Percentiles rank a stretch among this genome's conserved stretches.
Conservation (phyloP, 2,329 filamentous ascomycete species). For the Stemphylium beticola region DNA sequence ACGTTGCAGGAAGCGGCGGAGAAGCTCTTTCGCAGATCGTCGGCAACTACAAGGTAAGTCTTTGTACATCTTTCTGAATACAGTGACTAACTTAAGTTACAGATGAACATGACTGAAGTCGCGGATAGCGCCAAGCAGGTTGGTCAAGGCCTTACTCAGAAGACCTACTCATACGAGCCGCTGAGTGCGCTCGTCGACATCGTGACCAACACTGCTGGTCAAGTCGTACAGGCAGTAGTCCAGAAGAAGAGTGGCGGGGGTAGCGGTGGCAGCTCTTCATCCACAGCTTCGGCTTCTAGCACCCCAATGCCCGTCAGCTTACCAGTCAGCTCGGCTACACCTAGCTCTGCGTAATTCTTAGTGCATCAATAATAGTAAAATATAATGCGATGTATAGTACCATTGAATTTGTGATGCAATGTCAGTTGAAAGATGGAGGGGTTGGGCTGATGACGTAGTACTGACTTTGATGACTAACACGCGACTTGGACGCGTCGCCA, state of each 20-base stretch:
- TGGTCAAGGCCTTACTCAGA: conserved; percentile 54
- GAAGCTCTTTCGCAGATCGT: conserved; percentile 60
- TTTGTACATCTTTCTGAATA: neutral
- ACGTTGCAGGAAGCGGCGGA: conserved; percentile 58
- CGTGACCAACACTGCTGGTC: conserved; percentile 61
- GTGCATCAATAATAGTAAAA: conserved; percentile 10
- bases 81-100: neutral
- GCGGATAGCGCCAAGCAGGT: conserved; percentile 42
- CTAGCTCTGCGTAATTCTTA: conserved; percentile 18
- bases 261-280: conserved; percentile 19
- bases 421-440: too few species aligned
- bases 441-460: too few species aligned
- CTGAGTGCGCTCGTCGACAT: conserved; percentile 62
- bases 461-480: too few species aligned
- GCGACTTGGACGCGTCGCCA: too few species aligned
- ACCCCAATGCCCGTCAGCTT: conserved; percentile 41
- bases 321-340: conserved; percentile 34
- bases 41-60: conserved; percentile 58
- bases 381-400: conserved; percentile 7
- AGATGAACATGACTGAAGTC: conserved; percentile 64
- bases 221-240: conserved; percentile 60
- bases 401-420: neutral
- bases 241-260: conserved; percentile 39
- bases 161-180: conserved; percentile 60
- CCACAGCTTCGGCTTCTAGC: conserved; percentile 25